These are phyloP conservation scores for Mortierella antarctica DNA, from an alignment of 192 early-diverging fungal species.

Conservation along the genomic window DNA sequence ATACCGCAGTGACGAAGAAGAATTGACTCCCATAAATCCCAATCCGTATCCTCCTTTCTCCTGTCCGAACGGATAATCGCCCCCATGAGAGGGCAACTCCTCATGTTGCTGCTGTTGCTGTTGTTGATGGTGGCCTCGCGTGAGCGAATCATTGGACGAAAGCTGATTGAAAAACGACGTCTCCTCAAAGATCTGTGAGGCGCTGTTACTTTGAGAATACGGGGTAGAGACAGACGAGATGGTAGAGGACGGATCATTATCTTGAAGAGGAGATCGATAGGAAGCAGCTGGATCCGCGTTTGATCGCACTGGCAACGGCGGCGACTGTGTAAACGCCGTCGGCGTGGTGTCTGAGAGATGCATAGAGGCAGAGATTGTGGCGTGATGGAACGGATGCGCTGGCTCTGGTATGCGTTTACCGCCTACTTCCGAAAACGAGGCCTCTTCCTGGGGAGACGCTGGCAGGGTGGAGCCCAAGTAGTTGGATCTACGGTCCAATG, in stretches of 20 bases:
- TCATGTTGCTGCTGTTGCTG: slow-evolving; percentile 1
- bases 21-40: slow-evolving; percentile 22
- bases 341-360: not conserved
- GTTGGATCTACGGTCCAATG: slow-evolving; percentile 9
- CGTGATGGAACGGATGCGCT: slow-evolving; percentile 41
- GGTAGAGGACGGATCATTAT: slow-evolving; percentile 36
- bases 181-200: slow-evolving; percentile 51
- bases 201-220: slow-evolving; percentile 50
- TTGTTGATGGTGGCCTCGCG: slow-evolving; percentile 21
- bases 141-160: slow-evolving; percentile 39
- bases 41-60: slow-evolving; percentile 12
- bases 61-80: slow-evolving; percentile 9
- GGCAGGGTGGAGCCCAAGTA: slow-evolving; percentile 2
- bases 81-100: not conserved
- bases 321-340: not conserved
- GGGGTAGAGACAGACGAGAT: slow-evolving; percentile 38
- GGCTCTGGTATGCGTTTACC: slow-evolving; percentile 19
- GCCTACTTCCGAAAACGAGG: not conserved
- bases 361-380: slow-evolving; percentile 23
- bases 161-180: slow-evolving; percentile 51
- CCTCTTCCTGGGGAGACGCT: slow-evolving; percentile 34
- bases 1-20: not conserved
- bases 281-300: not conserved
- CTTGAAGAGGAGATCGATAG: slow-evolving; percentile 5
- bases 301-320: not conserved